phyloP scores from a whole-genome alignment of 2,329 filamentous ascomycete genomes.

The Exophiala aquamarina region DNA sequence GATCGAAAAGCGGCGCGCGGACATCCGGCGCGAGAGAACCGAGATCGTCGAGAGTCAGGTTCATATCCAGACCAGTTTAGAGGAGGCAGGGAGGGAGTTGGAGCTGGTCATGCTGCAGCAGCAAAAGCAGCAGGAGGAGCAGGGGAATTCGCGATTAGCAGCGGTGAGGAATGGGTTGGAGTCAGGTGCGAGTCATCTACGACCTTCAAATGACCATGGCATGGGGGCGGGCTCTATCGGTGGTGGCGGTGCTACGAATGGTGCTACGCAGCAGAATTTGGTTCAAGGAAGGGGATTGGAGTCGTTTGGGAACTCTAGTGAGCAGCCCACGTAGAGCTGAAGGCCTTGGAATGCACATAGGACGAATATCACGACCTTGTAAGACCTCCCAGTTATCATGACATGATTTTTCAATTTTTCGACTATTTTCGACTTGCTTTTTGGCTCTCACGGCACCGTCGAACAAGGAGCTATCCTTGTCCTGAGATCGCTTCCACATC shows the following conservation, averaged over 20 bases:
- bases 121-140: not conserved
- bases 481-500: not conserved
- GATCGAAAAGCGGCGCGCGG: slow-evolving; percentile 20
- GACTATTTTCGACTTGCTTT: slow-evolving; percentile 3
- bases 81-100: slow-evolving; percentile 24
- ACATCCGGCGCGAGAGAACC: slow-evolving; percentile 16
- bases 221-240: too few relatives aligned
- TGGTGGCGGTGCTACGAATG: too few relatives aligned
- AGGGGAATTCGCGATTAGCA: too few relatives aligned
- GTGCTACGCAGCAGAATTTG: not conserved
- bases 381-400: too few relatives aligned
- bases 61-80: slow-evolving; percentile 22
- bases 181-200: too few relatives aligned
- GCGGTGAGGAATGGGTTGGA: too few relatives aligned
- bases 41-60: slow-evolving; percentile 22
- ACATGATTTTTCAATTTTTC: not conserved
- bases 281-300: slow-evolving; percentile 17
- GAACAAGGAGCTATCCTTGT: too few relatives aligned
- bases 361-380: too few relatives aligned
- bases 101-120: slow-evolving; percentile 13
- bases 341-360: too few relatives aligned
- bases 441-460: not conserved
- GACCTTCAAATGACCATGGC: too few relatives aligned
- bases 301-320: slow-evolving; percentile 15
- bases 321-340: not conserved